Base-by-base conservation (phyloP, 192 early-diverging fungal genomes). In the Coemansia sp. region DNA sequence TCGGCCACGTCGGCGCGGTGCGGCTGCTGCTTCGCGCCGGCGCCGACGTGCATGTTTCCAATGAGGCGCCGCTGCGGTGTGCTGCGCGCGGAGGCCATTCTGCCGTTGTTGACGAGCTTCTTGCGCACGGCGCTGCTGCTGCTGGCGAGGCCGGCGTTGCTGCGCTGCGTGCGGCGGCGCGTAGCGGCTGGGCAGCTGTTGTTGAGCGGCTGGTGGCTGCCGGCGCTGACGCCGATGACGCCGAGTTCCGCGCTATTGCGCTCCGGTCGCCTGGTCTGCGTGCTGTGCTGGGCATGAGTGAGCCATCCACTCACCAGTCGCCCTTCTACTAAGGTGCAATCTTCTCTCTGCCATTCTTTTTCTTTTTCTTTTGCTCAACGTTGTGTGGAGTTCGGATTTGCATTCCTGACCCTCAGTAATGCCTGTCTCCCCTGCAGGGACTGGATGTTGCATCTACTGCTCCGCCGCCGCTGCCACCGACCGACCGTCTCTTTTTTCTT, bases 131-230 rank as follows among this genome's bases (percentile, higher is more conserved):
- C 1, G 72, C 79, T 11, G 42, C 57, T 48, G 74, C 66, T 5
- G 54, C 50, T 3, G 69, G 68, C 15, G 19, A 32, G 0, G 57
- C 63, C 32, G 81, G 84, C 40, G 44, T 58, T 0, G 48, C 57
- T 61, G 71, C 81, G 19, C 61, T 85, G 42, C 69, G 71, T 10
- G 72, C 77, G 11, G 79, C 83, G 4, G 76, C 74, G 26, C 71
- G 83, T 0, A 74, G 71, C 37, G 75, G 72, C 10, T 81, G 80
- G 72, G 48, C 57, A n/a, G 62, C 47, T n/a, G 72, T 78, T 19
- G 83, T 85, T 0, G 39, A 53, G 26, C 66, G 56, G 56, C 79
- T 85, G 13, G 58, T 75, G 19, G 56, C 50, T 8, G 72, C 72
- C 3, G 79, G 83, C 16, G 83, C 76, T 41, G 74, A 83, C 52